A percentile compares a stretch with the other conserved stretches of the same genome.
These are phyloP conservation scores for Urtica urens DNA, from an alignment of 306 rosid genomes.

Conservation along the genomic window DNA sequence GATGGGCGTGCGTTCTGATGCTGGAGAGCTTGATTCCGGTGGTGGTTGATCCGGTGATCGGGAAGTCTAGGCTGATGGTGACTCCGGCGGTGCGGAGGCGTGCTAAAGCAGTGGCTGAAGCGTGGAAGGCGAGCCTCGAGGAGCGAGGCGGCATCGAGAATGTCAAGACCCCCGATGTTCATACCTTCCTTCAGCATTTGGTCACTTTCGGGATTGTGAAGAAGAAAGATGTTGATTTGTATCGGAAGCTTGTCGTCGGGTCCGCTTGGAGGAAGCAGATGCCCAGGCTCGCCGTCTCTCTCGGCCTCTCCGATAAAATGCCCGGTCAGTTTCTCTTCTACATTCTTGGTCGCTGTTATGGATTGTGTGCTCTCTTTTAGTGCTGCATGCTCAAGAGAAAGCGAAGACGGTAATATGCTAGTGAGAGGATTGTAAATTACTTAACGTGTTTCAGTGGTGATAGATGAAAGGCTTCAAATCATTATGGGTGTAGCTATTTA, in stretches of 20 bases:
- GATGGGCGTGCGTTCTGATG: conserved; percentile 91
- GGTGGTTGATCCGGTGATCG: conserved; percentile 71
- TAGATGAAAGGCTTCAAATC: too few relatives aligned
- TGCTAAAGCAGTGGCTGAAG: conserved; percentile 69
- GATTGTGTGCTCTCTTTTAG: too few relatives aligned
- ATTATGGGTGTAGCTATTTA: too few relatives aligned
- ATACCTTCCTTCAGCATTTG: conserved; percentile 87
- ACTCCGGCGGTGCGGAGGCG: conserved; percentile 59
- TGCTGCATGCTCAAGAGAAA: too few relatives aligned
- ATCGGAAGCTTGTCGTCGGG: conserved; percentile 78
- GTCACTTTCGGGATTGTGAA: conserved; percentile 91
- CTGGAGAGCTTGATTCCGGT: conserved; percentile 77
- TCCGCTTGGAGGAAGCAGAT: conserved; percentile 99
- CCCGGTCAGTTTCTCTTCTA: conserved; percentile 41
- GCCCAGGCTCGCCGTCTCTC: conserved; percentile 94
- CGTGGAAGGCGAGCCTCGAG: conserved; percentile 80
- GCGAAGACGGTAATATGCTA: too few relatives aligned
- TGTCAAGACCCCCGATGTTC: conserved; percentile 89
- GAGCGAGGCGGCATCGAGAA: conserved; percentile 92
- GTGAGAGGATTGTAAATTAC: too few relatives aligned
- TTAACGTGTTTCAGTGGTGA: too few relatives aligned
- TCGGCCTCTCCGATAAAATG: conserved; percentile 81
- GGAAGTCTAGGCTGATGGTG: conserved; percentile 74
- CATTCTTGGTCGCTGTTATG: neutral
- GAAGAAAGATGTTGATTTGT: conserved; percentile 53